Percentiles rank a stretch among this genome's conserved stretches.
These are phyloP conservation scores for Zasmidium cellare DNA, from an alignment of 2,329 filamentous ascomycete genomes.

Conservation along the genomic window DNA sequence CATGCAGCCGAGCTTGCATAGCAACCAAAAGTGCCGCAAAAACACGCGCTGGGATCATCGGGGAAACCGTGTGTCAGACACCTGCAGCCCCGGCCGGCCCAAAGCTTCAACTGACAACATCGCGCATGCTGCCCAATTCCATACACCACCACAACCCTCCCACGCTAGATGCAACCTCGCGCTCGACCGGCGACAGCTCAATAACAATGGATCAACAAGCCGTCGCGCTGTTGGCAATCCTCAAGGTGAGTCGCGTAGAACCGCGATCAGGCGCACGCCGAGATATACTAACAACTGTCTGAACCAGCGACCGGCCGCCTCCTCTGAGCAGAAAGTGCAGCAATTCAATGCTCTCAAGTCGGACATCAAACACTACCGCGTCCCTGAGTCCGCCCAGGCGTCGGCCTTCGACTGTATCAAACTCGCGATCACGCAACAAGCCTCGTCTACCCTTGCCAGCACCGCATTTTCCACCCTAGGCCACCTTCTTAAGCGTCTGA, in stretches of 20 bases:
- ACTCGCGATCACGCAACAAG: slow-evolving; percentile 71
- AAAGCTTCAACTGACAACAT: not conserved
- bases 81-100: not conserved
- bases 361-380: slow-evolving; percentile 87
- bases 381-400: slow-evolving; percentile 71
- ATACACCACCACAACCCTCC: not conserved
- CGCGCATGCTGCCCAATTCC: not conserved
- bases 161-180: not conserved
- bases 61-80: not conserved
- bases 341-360: slow-evolving; percentile 77
- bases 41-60: not conserved
- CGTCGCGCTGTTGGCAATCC: slow-evolving; percentile 52
- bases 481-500: slow-evolving; percentile 82
- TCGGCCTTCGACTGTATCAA: slow-evolving; percentile 81
- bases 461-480: slow-evolving; percentile 85
- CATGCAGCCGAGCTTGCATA: not conserved
- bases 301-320: slow-evolving; percentile 54
- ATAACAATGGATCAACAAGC: slow-evolving; percentile 58
- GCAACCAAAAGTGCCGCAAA: not conserved
- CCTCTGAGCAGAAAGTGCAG: slow-evolving; percentile 69
- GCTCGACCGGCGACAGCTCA: slow-evolving; percentile 3
- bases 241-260: slow-evolving; percentile 39
- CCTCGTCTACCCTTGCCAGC: slow-evolving; percentile 70
- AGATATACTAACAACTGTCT: not conserved
- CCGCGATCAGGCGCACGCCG: not conserved